Base-by-base conservation (phyloP, 2,329 filamentous ascomycete genomes). In the Emericellopsis atlantica region DNA sequence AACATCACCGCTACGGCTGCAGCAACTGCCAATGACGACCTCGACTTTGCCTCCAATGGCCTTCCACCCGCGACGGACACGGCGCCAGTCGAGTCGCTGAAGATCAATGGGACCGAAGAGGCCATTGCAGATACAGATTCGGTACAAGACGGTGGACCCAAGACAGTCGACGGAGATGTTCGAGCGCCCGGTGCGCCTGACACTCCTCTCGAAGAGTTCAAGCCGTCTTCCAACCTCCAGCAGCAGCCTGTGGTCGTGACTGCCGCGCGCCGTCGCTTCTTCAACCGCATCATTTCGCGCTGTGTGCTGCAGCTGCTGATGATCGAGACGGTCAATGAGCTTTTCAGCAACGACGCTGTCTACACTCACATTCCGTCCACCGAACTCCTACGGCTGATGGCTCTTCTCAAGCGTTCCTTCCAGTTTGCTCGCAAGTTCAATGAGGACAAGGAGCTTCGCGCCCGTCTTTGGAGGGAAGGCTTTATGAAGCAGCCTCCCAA, bases 401-500 rank as follows among this genome's bases (percentile, higher is more conserved):
- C 76, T 1, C 72, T 98, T 1, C 72, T 99, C 24, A 98, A 98
- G 65, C 92, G 93, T 57, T 92, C 84, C 23, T 98, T 95, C 64
- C 79, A 93, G 44, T 99, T 99, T 51, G 92, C 93, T 36, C 89
- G 93, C 54, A 84, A 83, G 51, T 99, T 99, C 71, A 99, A 99
- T 60, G 87, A 88, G 47, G 89, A 98, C 64, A 94, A 95, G 62
- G 92, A 96, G 49, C 70, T 99, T 32, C 80, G 92, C 36, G 94
- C 94, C 73, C 79, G 86, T 15, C 71, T 99, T 15, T 98, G 93
- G 87, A 75, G 88, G 39, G 92, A 98, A 59, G 92, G 93, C 1
- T 99, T 98, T 70, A 99, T 99, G 92, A 95, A 94, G 64, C 92
- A 98, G 57, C 90, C 92, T 14, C 92, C 92, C 3, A 99, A 99